These are phyloP conservation scores for Pseudocercospora cruenta DNA, from an alignment of 2,329 filamentous ascomycete species.

Conservation along the genomic window DNA sequence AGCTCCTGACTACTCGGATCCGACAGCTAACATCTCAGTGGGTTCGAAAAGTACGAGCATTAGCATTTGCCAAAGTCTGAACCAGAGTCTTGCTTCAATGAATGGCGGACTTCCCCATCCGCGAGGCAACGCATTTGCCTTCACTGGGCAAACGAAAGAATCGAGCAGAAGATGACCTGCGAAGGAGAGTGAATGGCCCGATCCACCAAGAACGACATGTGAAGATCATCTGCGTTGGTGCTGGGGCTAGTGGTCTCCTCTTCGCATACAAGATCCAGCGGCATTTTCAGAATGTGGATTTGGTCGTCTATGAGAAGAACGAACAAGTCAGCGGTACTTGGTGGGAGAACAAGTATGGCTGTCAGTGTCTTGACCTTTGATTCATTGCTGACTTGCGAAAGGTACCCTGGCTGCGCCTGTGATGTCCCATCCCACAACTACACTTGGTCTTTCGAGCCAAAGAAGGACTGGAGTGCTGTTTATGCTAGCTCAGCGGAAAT, in stretches of 20 bases:
- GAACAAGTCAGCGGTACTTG: constrained; percentile 16
- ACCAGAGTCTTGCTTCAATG: constrained; percentile 8
- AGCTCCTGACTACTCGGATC: not conserved
- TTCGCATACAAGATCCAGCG: constrained; percentile 55
- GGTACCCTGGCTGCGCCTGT: constrained; percentile 16
- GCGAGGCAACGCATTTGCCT: constrained; percentile 14
- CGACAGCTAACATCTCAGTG: too few relatives aligned
- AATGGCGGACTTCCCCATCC: constrained; percentile 25
- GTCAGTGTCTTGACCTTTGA: not conserved
- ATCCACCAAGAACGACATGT: constrained; percentile 23
- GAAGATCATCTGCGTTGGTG: constrained; percentile 49
- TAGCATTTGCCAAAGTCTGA: not conserved
- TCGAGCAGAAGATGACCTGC: constrained; percentile 22
- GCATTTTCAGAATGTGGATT: constrained; percentile 48
- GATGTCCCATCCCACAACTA: constrained; percentile 24
- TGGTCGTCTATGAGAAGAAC: constrained; percentile 55
- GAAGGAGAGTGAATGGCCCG: constrained; percentile 18
- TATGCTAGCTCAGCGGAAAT: constrained; percentile 37
- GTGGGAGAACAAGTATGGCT: not conserved
- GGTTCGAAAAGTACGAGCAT: too few relatives aligned
- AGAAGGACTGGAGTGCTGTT: constrained; percentile 30
- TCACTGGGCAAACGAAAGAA: constrained; percentile 25
- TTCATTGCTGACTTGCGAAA: not conserved
- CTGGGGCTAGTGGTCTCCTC: constrained; percentile 53
- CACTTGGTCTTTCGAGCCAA: constrained; percentile 37